These are phyloP conservation scores for Fusarium redolens DNA, from an alignment of 2,329 filamentous ascomycete genomes.

Conservation along the genomic window DNA sequence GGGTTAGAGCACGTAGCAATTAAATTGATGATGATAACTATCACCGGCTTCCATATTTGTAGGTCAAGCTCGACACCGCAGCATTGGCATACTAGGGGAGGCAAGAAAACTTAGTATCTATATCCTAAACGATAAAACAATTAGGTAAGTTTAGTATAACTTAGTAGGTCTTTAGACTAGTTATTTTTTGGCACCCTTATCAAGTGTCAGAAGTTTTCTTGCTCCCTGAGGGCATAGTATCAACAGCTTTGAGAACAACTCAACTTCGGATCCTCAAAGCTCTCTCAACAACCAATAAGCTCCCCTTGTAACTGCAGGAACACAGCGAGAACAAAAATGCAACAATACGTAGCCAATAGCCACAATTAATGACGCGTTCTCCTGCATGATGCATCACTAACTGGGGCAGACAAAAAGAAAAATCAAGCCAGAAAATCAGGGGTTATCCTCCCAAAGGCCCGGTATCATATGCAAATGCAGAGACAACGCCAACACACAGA, in stretches of 20 bases:
- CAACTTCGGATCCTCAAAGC: not conserved
- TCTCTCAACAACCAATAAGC: not conserved
- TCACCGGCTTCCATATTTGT: not conserved
- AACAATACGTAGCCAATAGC: slow-evolving; percentile 14
- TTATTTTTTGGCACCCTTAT: too few species aligned
- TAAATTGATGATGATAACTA: not conserved
- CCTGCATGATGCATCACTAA: slow-evolving; percentile 42
- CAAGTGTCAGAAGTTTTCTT: too few species aligned
- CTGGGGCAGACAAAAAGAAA: slow-evolving; percentile 10
- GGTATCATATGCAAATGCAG: slow-evolving; percentile 31
- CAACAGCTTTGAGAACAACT: not conserved
- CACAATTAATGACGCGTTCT: slow-evolving; percentile 29
- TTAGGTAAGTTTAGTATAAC: too few species aligned
- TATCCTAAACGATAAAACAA: too few species aligned
- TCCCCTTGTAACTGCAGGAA: slow-evolving; percentile 3
- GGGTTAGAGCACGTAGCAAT: not conserved
- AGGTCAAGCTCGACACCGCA: not conserved
- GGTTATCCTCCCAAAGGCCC: slow-evolving; percentile 24
- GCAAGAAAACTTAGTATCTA: too few species aligned
- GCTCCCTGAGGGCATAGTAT: not conserved
- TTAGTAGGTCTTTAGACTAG: too few species aligned
- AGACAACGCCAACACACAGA: slow-evolving; percentile 24
- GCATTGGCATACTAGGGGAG: not conserved
- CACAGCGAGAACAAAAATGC: slow-evolving; percentile 3
- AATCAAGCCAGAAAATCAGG: slow-evolving; percentile 2